Percentiles rank a stretch among this genome's conserved stretches.
Evolutionary conservation across 2,329 filamentous ascomycete genomes (phyloP).

Genomic region (Phaeosphaeriaceae sp.): DNA sequence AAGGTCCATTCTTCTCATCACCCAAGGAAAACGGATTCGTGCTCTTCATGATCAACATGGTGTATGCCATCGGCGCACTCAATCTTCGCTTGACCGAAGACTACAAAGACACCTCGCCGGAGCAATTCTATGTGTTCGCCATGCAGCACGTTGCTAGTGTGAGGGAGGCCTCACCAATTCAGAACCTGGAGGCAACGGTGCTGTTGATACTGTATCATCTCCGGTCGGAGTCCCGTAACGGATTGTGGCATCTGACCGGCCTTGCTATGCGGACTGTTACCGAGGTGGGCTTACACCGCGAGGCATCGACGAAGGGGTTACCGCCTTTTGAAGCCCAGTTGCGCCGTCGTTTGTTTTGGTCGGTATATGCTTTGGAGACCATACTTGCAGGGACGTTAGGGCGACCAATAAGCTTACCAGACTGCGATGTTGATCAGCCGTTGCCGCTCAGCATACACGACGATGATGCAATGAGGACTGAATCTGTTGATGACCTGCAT

Average conservation of each 20-base stretch:
- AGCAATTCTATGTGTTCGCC: constrained; percentile 60
- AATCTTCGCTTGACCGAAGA: constrained; percentile 58
- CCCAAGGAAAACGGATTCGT: constrained; percentile 51
- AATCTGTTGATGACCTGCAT: background rate
- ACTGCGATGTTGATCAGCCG: constrained; percentile 60
- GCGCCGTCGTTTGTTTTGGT: constrained; percentile 61
- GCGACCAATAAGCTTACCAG: constrained; percentile 59
- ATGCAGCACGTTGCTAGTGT: constrained; percentile 59
- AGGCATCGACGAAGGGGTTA: constrained; percentile 53
- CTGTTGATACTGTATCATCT: constrained; percentile 62
- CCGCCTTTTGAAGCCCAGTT: constrained; percentile 55
- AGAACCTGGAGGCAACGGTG: constrained; percentile 63
- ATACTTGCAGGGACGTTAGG: constrained; percentile 61
- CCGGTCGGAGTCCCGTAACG: constrained; percentile 59
- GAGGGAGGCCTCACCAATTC: constrained; percentile 57
- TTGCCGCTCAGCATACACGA: constrained; percentile 57
- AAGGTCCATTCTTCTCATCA: constrained; percentile 7
- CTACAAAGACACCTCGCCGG: constrained; percentile 46
- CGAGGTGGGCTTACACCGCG: constrained; percentile 60
- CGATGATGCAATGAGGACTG: constrained; percentile 35
- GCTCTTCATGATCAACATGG: constrained; percentile 61
- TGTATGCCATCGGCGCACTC: constrained; percentile 61
- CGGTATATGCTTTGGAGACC: constrained; percentile 60
- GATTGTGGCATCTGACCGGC: constrained; percentile 64
- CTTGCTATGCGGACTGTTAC: constrained; percentile 63